phyloP scores from a whole-genome alignment of 495 filamentous ascomycete genomes.

The Oleoguttula mirabilis region DNA sequence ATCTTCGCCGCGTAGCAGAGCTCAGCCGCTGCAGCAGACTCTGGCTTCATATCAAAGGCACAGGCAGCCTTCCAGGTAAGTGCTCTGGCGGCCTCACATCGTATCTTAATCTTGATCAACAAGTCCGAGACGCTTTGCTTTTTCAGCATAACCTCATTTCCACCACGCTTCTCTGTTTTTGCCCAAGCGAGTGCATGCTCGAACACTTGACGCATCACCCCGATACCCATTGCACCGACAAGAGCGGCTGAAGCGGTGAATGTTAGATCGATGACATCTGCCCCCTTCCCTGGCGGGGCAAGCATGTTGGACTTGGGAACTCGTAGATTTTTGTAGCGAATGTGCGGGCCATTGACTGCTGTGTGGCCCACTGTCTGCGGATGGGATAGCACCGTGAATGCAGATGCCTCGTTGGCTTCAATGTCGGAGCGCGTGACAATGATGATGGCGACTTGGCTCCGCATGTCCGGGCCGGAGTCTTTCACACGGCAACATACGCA shows the following conservation, averaged over 20 bases:
- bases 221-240: conserved; percentile 43
- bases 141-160: conserved; percentile 33
- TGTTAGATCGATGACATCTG: conserved; percentile 26
- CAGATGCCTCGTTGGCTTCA: conserved; percentile 28
- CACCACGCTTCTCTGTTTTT: conserved; percentile 33
- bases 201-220: conserved; percentile 42
- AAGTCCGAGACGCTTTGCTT: conserved; percentile 41
- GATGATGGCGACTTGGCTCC: conserved; percentile 34
- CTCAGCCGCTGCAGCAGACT: conserved; percentile 34
- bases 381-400: conserved; percentile 35
- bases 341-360: conserved; percentile 36
- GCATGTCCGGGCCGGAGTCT: conserved; percentile 15
- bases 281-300: conserved; percentile 33
- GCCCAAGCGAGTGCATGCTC: conserved; percentile 41
- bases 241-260: conserved; percentile 38
- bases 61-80: conserved; percentile 42
- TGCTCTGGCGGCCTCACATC: conserved; percentile 38
- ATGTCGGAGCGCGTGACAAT: conserved; percentile 37
- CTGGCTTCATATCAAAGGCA: conserved; percentile 31
- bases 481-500: conserved; percentile 40
- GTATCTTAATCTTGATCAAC: conserved; percentile 42
- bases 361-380: conserved; percentile 35
- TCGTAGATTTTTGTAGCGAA: conserved; percentile 36
- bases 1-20: conserved; percentile 41
- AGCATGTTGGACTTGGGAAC: conserved; percentile 39